phyloP scores from a whole-genome alignment of 2,329 filamentous ascomycete species.

The Aspergillus brunneoviolaceus region DNA sequence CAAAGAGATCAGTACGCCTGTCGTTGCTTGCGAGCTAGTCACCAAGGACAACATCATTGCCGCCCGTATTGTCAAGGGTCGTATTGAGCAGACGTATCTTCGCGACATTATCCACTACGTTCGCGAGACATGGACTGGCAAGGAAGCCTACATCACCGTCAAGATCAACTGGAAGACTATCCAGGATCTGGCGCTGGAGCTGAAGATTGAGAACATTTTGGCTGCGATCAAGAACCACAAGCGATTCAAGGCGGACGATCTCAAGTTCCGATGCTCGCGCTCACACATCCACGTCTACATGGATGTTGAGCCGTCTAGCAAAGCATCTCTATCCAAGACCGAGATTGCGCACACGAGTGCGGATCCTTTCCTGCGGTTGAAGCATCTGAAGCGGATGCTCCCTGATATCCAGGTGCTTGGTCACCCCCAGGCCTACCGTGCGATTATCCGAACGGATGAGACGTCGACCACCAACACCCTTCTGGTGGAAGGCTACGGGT shows the following conservation, averaged over 20 bases:
- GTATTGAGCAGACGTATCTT: conserved; percentile 92
- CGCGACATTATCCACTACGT: conserved; percentile 77
- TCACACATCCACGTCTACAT: conserved; percentile 72
- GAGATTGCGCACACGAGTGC: conserved; percentile 44
- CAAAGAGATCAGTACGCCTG: conserved; percentile 86
- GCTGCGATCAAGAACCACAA: conserved; percentile 75
- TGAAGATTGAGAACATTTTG: conserved; percentile 71
- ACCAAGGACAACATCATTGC: conserved; percentile 73
- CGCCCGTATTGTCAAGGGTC: conserved; percentile 86
- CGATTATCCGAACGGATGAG: conserved; percentile 82
- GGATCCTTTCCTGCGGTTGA: conserved; percentile 62
- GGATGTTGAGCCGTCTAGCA: conserved; percentile 43
- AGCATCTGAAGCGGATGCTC: conserved; percentile 78
- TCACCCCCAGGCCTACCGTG: conserved; percentile 79
- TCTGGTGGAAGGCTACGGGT: conserved; percentile 88
- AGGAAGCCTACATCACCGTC: conserved; percentile 73
- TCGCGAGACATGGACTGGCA: conserved; percentile 83
- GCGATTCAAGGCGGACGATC: conserved; percentile 68
- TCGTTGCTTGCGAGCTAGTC: conserved; percentile 82
- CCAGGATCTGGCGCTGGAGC: conserved; percentile 75
- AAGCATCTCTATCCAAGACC: conserved; percentile 40
- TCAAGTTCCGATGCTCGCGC: conserved; percentile 54
- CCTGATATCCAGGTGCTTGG: conserved; percentile 85
- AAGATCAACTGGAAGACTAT: conserved; percentile 79
- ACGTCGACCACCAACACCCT: conserved; percentile 69